These are phyloP conservation scores for Trichoderma endophyticum DNA, from an alignment of 2,329 filamentous ascomycete species.

Conservation along the genomic window DNA sequence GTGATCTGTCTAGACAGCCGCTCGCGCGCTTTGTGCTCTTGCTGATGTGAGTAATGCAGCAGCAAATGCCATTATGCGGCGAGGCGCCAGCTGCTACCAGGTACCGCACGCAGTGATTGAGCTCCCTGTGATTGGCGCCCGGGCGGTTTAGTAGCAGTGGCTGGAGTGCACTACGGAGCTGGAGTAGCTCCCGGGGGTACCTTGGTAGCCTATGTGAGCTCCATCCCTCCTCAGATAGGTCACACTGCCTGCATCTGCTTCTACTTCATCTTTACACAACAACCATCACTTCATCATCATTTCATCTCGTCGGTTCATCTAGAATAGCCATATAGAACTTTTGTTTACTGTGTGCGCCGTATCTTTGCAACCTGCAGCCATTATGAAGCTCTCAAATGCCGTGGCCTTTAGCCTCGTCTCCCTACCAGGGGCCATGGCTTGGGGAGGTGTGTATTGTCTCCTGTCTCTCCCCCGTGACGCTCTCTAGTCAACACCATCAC, in stretches of 20 bases:
- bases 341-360: neutral
- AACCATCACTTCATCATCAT: neutral
- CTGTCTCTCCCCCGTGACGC: neutral
- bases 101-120: neutral
- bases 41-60: neutral
- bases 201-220: neutral
- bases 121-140: slow-evolving; percentile 1
- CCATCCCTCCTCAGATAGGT: neutral
- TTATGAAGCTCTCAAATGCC: slow-evolving; percentile 34
- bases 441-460: slow-evolving; percentile 39
- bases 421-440: slow-evolving; percentile 37
- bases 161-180: neutral
- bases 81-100: neutral
- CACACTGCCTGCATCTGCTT: neutral
- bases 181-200: neutral
- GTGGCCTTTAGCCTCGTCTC: slow-evolving; percentile 33
- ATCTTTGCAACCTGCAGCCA: neutral
- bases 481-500: neutral
- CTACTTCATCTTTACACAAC: neutral
- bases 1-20: neutral
- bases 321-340: neutral
- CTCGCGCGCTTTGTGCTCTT: neutral
- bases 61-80: neutral
- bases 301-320: neutral
- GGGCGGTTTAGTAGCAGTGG: neutral